Base-by-base conservation (phyloP, 129 eudicot genomes). In the Escallonia herrerae region DNA sequence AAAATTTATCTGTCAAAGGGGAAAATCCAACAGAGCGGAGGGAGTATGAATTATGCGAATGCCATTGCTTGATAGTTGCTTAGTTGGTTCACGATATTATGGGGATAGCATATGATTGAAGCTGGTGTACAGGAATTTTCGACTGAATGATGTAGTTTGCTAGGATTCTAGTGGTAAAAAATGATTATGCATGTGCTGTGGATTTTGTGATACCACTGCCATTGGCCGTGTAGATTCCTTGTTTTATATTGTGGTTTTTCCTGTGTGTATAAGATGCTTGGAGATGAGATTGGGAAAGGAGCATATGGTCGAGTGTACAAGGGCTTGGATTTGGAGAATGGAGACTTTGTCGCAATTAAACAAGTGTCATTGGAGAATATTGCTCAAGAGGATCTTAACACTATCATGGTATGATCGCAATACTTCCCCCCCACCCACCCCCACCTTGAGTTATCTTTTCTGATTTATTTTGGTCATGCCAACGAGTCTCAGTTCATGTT, bases 201-300 rank as follows among this genome's bases (percentile, higher is more conserved):
- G 11, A 15, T 15, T 8, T 7, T 13, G 9, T 64, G 68, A 46
- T 63, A 64, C 68, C 53, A 42, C 40, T 42, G 53, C 40, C 68
- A 10, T 51, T 15, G 58, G 10, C 49, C 58, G 44, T 63, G 6
- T 60, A 55, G 37, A 63, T 65, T 44, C 59, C 44, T 71, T 43
- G 56, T 63, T 61, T 56, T 38, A 55, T 39, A 58, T 7, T 48
- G 55, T 60, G 65, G 40, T 12, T 52, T 52, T 68, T 63, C 68
- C 3, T 46, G 11, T 51, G 54, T 67, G 41, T 75, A 58, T 58
- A 65, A 93, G 98, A 88, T 88, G 86, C 91, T 93, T 80, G 98
- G 96, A 53, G 98, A 93, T 85, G 98, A 93, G 76, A 93, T 93
- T 37, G 98, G 98, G 58, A 93, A 93, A 82, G 98, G 98, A 62